Evolutionary conservation across 495 filamentous ascomycete genomes (phyloP), one percentile per base, ranked within the genome.

Genomic region (Patellaria atrata): DNA sequence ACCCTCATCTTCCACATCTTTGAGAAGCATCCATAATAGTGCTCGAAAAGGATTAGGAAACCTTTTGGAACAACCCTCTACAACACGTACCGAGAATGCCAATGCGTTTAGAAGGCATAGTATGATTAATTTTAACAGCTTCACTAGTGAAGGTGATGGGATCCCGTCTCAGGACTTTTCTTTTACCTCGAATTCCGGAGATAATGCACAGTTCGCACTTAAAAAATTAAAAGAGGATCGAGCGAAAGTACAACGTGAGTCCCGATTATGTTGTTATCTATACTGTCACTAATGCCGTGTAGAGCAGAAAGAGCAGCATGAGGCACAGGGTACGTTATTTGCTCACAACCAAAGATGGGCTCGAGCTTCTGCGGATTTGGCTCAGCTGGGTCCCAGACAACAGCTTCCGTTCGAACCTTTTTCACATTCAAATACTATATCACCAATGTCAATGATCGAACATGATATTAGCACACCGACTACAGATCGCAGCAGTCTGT

Each of bases 211-310:
- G 9, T 63, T 69, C 47, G 81, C 81, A 37, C 58, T 91, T 20
- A 75, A 75, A 19, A 82, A 80, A 54, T 65, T 91, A 12, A 59
- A 80, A 12, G 73, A 79, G 50, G 70, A 63, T 25, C 67, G 77
- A 18, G 69, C 71, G 33, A 70, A 67, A 33, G 55, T 60, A 23
- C 37, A 35, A 20, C 46, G 49, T 47, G 40, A 21, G 28, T 30
- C 7, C 26, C 1, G 3, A 22, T 1, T 37, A n/a, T 28, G n/a
- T n/a, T n/a, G n/a, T n/a, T n/a, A n/a, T n/a, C n/a, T n/a, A n/a
- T n/a, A n/a, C n/a, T n/a, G n/a, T n/a, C n/a, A n/a, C n/a, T n/a
- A n/a, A n/a, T n/a, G n/a, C n/a, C n/a, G n/a, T n/a, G n/a, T n/a
- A n/a, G n/a, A n/a, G n/a, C n/a, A 38, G 10, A 33, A n/a, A 34